Evolutionary conservation across 306 rosid species (phyloP), one percentile per base, ranked within the genome.

Genomic region (Rosa persica): DNA sequence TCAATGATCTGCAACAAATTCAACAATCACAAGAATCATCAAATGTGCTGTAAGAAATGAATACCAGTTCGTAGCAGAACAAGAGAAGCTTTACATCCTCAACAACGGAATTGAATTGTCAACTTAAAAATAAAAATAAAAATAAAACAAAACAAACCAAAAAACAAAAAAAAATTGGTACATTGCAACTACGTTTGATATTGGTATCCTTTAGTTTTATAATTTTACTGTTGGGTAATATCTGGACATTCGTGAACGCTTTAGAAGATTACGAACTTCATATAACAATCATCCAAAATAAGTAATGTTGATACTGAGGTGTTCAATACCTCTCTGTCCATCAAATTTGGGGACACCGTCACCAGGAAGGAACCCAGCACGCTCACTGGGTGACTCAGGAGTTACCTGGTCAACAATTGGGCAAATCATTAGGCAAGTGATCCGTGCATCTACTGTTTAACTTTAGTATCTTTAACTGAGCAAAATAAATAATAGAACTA

Each of bases 291-390:
- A 38, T 42, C 12, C 71, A 55, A 67, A 36, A 17, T 13, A 67
- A 39, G 27, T 39, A 9, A 9, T 38, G 16, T 9, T 0, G 20
- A 12, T 12, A 10, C 19, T n/a, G 39, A 83, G 57, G 70, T 44
- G 12, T 11, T 67, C 57, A 44, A 52, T 89, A 92, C 98, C 98
- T 92, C 92, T 80, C 39, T 90, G 86, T 68, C 94, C 93, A 83
- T 94, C 97, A 79, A 94, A 88, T 76, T 90, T 85, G 77, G 91
- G 40, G 52, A 94, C 97, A 34, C 90, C 83, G 69, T 90, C 98
- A 1, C 97, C 97, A 1, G 97, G 92, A 61, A 54, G 81, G 71
- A 94, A 94, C 44, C n/a, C n/a, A n/a, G n/a, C n/a, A n/a, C n/a
- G n/a, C n/a, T n/a, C n/a, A n/a, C n/a, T n/a, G n/a, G n/a, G n/a